Percentiles rank a stretch among this genome's conserved stretches.
phyloP scores from a whole-genome alignment of 805 yeast species.

The Scheffersomyces lignosus region DNA sequence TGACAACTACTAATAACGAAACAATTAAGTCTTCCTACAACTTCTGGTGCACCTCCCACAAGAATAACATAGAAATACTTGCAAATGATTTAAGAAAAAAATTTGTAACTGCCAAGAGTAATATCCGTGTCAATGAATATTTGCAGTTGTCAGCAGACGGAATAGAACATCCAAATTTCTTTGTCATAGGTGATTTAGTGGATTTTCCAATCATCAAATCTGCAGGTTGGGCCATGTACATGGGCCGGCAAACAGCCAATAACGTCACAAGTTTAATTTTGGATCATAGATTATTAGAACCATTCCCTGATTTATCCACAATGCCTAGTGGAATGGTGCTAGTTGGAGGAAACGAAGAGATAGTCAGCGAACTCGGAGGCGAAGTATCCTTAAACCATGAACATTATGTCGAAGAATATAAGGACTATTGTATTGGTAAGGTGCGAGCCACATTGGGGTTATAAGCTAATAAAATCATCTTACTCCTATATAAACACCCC shows the following conservation, averaged over 20 bases:
- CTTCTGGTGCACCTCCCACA: constrained; percentile 37
- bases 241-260: constrained; percentile 41
- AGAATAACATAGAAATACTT: constrained; percentile 33
- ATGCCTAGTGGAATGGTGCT: constrained; percentile 44
- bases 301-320: constrained; percentile 29
- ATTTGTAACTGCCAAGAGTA: constrained; percentile 27
- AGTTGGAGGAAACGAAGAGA: constrained; percentile 39
- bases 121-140: constrained; percentile 36
- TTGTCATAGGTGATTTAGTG: constrained; percentile 40
- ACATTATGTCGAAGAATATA: constrained; percentile 36
- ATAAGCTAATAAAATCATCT: constrained; percentile 7
- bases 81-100: constrained; percentile 14
- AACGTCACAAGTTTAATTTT: constrained; percentile 30
- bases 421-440: constrained; percentile 44
- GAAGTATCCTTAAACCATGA: constrained; percentile 33
- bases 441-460: constrained; percentile 33
- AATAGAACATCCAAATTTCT: constrained; percentile 22
- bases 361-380: constrained; percentile 36
- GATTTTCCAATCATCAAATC: constrained; percentile 42
- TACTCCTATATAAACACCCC: constrained; percentile 9
- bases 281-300: constrained; percentile 32
- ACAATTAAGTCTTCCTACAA: constrained; percentile 29
- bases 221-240: constrained; percentile 47
- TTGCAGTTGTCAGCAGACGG: constrained; percentile 29
- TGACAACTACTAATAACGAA: constrained; percentile 27